phyloP scores from a whole-genome alignment of 2,329 filamentous ascomycete species.

The Fusarium humuli region DNA sequence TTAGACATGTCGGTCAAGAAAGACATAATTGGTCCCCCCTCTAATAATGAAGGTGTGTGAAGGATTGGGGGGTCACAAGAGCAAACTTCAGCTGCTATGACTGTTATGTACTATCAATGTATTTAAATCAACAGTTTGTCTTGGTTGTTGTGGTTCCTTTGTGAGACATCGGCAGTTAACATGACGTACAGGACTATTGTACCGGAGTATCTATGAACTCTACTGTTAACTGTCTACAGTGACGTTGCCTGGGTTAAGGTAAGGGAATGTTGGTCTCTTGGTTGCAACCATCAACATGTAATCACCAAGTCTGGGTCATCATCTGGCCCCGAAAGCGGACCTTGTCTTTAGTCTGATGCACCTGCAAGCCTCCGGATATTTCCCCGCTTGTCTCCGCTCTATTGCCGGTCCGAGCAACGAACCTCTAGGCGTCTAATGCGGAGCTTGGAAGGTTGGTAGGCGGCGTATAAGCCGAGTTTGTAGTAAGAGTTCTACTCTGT shows the following conservation, averaged over 20 bases:
- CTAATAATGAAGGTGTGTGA: constrained; percentile 1
- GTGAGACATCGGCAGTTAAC: not conserved
- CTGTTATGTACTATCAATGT: not conserved
- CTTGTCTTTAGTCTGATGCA: not conserved
- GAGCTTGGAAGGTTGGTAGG: not conserved
- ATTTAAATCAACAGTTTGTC: not conserved
- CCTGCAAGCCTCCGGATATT: constrained; percentile 14
- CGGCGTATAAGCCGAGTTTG: not conserved
- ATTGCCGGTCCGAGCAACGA: constrained; percentile 30
- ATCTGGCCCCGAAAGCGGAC: constrained; percentile 33
- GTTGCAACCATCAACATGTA: constrained; percentile 20
- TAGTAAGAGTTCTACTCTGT: not conserved
- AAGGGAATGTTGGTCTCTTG: not conserved
- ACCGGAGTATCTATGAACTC: not conserved
- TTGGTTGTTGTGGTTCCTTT: not conserved
- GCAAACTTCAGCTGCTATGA: constrained; percentile 8
- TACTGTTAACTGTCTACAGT: not conserved
- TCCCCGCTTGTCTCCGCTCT: constrained; percentile 20
- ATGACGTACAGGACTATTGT: constrained; percentile 5
- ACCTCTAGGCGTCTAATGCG: not conserved
- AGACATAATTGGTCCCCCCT: constrained; percentile 17
- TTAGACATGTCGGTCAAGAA: constrained; percentile 18
- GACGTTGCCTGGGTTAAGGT: not conserved
- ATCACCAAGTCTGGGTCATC: constrained; percentile 7
- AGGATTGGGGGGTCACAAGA: constrained; percentile 28